Conservation (phyloP, 2,329 filamentous ascomycete species). For the Sporothrix pallida region DNA sequence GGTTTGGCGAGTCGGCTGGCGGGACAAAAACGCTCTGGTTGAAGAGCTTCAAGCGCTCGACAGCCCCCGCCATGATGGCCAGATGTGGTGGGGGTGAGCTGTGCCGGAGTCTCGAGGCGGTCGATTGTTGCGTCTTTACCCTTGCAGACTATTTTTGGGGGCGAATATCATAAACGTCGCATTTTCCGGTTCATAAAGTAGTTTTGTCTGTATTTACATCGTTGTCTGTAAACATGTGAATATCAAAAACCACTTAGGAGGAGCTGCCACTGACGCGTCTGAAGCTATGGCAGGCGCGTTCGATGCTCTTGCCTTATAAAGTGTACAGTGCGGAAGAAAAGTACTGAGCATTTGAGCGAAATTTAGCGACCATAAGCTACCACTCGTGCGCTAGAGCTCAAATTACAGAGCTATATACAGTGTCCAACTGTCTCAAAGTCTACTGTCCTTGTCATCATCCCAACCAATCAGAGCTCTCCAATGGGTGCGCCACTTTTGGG, state of each 20-base stretch:
- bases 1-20: slow-evolving; percentile 58
- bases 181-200: neutral
- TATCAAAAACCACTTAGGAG: neutral
- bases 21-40: slow-evolving; percentile 63
- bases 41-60: slow-evolving; percentile 50
- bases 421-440: fast-evolving
- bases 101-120: neutral
- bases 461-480: slow-evolving; percentile 25
- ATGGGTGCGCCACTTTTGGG: neutral
- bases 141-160: neutral
- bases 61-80: slow-evolving; percentile 21
- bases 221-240: neutral
- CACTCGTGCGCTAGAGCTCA: neutral
- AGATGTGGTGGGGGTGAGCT: neutral
- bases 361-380: neutral
- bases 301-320: slow-evolving; percentile 13
- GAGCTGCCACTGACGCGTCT: slow-evolving; percentile 31
- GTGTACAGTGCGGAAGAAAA: slow-evolving; percentile 8
- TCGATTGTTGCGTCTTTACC: neutral
- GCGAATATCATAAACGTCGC: neutral
- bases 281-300: slow-evolving; percentile 28
- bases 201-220: neutral
- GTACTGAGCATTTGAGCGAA: neutral
- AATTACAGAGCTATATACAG: neutral
- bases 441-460: neutral